Conservation (phyloP, 495 filamentous ascomycete genomes). For the Tetracladium marchalianum region DNA sequence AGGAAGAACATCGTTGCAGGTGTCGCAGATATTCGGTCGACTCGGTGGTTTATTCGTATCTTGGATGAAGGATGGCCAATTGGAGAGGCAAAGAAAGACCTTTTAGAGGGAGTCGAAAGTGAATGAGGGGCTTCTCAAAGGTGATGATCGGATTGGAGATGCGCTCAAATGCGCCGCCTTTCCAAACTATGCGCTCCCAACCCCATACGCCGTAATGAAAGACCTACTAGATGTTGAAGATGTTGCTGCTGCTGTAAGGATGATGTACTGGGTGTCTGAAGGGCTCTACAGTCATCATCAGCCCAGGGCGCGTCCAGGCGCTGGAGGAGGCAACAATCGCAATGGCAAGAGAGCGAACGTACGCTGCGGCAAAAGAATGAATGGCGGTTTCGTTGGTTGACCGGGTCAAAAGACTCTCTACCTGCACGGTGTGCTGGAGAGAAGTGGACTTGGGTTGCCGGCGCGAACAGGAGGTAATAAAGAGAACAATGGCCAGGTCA, state of each 20-base stretch:
- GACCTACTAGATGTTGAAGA: constrained; percentile 7
- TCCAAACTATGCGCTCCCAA: constrained; percentile 11
- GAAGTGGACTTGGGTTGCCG: too few species aligned
- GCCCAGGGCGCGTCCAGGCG: constrained; percentile 17
- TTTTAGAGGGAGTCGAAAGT: background rate
- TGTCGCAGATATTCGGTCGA: background rate
- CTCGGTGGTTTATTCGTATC: background rate
- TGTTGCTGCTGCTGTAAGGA: constrained; percentile 8
- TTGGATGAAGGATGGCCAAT: background rate
- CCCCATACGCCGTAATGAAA: constrained; percentile 9
- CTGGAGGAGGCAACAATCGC: background rate
- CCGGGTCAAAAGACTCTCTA: too few species aligned
- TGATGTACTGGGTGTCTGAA: constrained; percentile 14
- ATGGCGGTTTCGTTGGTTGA: background rate
- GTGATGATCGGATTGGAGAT: background rate
- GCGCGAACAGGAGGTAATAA: too few species aligned
- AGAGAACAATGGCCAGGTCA: too few species aligned
- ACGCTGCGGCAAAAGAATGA: constrained; percentile 17
- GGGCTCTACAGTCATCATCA: constrained; percentile 17
- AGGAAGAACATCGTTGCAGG: constrained; percentile 84
- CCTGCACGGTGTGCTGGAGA: too few species aligned
- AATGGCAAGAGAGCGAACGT: constrained; percentile 10
- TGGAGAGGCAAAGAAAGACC: constrained; percentile 1
- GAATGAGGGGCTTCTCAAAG: background rate
- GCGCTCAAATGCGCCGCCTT: constrained; percentile 5